Percentiles rank a stretch among this genome's conserved stretches.
These are phyloP conservation scores for Pythium guiyangense DNA, from an alignment of 352 stramenopile species.

Conservation along the genomic window DNA sequence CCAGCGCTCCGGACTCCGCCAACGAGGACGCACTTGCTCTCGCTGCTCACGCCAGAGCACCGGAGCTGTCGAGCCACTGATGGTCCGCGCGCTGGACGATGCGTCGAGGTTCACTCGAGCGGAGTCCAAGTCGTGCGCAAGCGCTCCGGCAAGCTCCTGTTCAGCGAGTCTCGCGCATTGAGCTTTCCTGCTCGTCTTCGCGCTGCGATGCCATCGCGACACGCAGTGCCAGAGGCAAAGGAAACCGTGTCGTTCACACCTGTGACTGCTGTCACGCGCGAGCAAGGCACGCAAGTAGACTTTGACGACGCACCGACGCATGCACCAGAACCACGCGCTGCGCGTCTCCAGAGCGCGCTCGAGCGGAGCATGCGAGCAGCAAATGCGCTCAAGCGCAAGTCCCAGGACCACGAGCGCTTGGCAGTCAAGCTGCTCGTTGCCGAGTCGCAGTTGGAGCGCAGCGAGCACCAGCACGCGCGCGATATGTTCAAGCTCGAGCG, in stretches of 20 bases:
- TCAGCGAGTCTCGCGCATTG: slow-evolving; percentile 11
- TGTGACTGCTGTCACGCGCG: slow-evolving; percentile 18
- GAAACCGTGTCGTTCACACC: slow-evolving; percentile 26
- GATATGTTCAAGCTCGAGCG: slow-evolving; percentile 20
- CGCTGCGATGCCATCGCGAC: slow-evolving; percentile 14
- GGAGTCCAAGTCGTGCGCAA: slow-evolving; percentile 1
- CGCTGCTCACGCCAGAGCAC: slow-evolving; percentile 34
- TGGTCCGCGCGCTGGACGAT: slow-evolving; percentile 1
- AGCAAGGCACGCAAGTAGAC: slow-evolving; percentile 30
- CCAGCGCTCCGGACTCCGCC: slow-evolving; percentile 1
- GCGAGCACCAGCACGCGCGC: slow-evolving; percentile 15
- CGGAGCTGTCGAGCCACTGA: slow-evolving; percentile 5
- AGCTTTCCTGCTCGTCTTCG: slow-evolving; percentile 26
- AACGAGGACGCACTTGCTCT: slow-evolving; percentile 18
- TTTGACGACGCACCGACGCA: slow-evolving; percentile 1
- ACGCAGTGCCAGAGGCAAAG: too few relatives aligned
- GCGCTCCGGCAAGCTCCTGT: slow-evolving; percentile 24
- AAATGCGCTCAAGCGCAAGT: slow-evolving; percentile 36
- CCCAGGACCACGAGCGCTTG: slow-evolving; percentile 35
- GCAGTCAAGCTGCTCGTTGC: slow-evolving; percentile 22
- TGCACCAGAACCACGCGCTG: background rate
- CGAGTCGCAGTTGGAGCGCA: slow-evolving; percentile 17
- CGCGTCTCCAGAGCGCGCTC: slow-evolving; percentile 25
- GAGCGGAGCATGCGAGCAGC: slow-evolving; percentile 29
- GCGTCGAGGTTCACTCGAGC: slow-evolving; percentile 1